phyloP scores from a whole-genome alignment of 139 green algal species.

The Eudorina sp. region DNA sequence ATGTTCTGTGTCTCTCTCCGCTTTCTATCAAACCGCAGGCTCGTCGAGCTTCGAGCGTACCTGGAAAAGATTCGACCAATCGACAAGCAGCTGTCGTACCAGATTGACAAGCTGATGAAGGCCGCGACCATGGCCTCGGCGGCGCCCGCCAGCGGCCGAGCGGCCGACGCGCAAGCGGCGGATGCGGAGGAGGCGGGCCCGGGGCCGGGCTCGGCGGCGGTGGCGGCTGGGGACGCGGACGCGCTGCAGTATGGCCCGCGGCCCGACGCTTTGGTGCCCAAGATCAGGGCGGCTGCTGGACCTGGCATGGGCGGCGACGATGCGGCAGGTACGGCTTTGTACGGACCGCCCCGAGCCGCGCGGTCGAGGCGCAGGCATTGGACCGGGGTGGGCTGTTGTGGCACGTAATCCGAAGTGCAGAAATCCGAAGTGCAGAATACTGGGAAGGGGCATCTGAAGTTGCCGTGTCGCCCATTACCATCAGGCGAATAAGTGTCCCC shows the following conservation, averaged over 20 bases:
- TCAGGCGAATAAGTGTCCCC: no score
- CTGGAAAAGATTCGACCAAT: constrained; percentile 95
- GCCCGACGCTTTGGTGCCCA: constrained; percentile 81
- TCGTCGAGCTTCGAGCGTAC: constrained; percentile 74
- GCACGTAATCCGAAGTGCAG: no score
- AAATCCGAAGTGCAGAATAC: no score
- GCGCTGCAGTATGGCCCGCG: constrained; percentile 74
- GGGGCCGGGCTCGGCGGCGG: constrained; percentile 25
- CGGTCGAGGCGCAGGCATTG: no score
- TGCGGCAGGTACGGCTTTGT: background rate
- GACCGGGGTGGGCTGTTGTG: no score
- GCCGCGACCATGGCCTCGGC: constrained; percentile 61
- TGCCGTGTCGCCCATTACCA: no score
- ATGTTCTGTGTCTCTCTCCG: no score
- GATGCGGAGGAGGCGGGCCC: constrained; percentile 18
- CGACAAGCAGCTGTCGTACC: constrained; percentile 96
- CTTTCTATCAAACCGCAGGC: no score
- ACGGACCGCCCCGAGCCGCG: no score
- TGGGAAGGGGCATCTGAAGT: no score
- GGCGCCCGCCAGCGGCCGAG: constrained; percentile 45
- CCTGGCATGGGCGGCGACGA: constrained; percentile 25
- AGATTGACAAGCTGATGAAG: constrained; percentile 96
- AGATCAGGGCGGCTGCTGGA: constrained; percentile 48
- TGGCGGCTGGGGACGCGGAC: constrained; percentile 41
- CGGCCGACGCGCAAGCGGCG: background rate